Evolutionary conservation across 306 rosid species (phyloP).

Genomic region (Boehmeria nivea): DNA sequence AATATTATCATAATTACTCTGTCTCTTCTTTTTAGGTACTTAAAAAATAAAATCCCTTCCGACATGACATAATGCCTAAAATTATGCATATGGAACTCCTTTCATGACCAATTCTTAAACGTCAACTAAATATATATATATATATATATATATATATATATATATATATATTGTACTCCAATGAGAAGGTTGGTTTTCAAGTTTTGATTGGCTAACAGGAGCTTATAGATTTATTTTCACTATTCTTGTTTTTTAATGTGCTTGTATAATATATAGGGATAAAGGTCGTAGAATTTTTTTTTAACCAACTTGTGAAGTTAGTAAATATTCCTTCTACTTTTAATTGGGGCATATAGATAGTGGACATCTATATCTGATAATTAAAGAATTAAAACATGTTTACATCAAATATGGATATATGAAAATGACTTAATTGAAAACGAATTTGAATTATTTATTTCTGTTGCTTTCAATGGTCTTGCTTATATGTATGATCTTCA

Average conservation of each 20-base stretch:
- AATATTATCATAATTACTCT: not conserved
- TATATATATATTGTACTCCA: not conserved
- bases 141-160: not conserved
- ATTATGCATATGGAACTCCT: too few species aligned
- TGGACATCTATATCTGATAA: not conserved
- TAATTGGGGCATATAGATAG: not conserved
- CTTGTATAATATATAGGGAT: not conserved
- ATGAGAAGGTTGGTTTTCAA: too few species aligned
- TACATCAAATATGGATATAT: not conserved
- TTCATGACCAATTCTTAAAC: too few species aligned
- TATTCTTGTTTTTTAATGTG: not conserved
- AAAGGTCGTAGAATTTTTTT: too few species aligned
- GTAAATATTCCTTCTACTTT: not conserved
- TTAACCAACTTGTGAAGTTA: too few species aligned
- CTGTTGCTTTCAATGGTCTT: not conserved
- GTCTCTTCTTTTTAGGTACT: slow-evolving; percentile 12
- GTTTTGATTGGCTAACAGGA: not conserved
- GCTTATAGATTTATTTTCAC: not conserved
- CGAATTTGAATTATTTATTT: not conserved
- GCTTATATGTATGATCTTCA: not conserved
- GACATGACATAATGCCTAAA: slow-evolving; percentile 35
- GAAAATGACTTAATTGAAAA: not conserved
- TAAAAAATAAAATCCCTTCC: slow-evolving; percentile 10
- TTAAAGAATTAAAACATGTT: not conserved
- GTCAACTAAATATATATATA: too few species aligned